Conservation (phyloP, 225 moss, liverwort and hornwort genomes). For the Sphagnum tenellum region DNA sequence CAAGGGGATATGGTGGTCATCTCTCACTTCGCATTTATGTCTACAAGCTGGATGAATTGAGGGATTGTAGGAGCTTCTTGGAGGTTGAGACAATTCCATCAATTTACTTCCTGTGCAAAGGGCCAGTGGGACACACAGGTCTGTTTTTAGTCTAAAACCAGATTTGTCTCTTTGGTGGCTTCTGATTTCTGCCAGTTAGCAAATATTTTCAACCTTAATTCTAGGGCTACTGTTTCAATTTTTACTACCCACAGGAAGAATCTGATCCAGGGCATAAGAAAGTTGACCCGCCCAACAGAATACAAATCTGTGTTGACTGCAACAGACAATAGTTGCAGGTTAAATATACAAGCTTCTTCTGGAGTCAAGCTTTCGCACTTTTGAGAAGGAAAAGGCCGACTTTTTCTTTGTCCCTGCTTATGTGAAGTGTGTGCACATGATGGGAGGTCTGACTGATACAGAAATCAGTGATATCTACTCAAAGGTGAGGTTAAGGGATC, state of each 20-base stretch:
- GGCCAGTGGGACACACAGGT: constrained; percentile 78
- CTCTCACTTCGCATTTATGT: constrained; percentile 46
- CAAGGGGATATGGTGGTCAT: constrained; percentile 35
- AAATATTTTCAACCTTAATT: no score
- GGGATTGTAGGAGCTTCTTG: constrained; percentile 44
- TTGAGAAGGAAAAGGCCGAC: constrained; percentile 45
- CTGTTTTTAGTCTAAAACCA: not conserved
- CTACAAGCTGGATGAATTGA: constrained; percentile 41
- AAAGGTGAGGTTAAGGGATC: constrained; percentile 5
- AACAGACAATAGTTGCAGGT: constrained; percentile 17
- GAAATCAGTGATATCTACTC: constrained; percentile 34
- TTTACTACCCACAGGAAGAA: no score
- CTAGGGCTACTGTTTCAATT: no score
- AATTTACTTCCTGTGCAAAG: constrained; percentile 29
- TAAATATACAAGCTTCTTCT: constrained; percentile 50
- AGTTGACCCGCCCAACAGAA: no score
- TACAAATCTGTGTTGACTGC: no score
- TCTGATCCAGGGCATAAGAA: no score
- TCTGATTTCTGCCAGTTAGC: no score
- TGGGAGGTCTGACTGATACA: constrained; percentile 43
- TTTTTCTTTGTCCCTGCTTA: constrained; percentile 69
- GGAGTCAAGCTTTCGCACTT: constrained; percentile 46
- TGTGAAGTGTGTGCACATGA: constrained; percentile 57
- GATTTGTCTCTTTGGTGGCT: no score
- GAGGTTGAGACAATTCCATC: constrained; percentile 47